A percentile compares a stretch with the other conserved stretches of the same genome.
Conservation (phyloP, 306 rosid species). For the Herpetospermum pedunculosum region DNA sequence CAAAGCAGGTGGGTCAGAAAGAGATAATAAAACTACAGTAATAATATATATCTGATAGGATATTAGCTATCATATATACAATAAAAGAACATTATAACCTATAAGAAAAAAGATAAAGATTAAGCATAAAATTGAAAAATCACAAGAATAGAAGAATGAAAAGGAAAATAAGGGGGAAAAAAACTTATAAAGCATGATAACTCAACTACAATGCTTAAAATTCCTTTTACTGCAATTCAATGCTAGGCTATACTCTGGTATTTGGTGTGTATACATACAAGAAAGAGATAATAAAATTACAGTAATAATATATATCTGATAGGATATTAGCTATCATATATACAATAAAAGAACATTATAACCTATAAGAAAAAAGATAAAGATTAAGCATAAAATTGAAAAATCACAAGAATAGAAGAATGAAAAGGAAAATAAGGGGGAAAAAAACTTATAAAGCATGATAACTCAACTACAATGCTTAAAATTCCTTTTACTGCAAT, state of each 20-base stretch:
- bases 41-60: background rate
- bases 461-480: background rate
- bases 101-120: background rate
- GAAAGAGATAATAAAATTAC: background rate
- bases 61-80: background rate
- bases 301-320: background rate
- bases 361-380: background rate
- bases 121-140: background rate
- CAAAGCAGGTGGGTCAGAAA: background rate
- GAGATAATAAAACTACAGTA: background rate
- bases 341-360: background rate
- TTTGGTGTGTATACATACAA: background rate
- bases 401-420: background rate
- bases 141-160: background rate
- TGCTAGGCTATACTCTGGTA: background rate
- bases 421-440: background rate
- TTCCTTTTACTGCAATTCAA: background rate
- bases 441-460: background rate
- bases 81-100: background rate
- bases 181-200: background rate
- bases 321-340: background rate
- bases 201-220: background rate
- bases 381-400: background rate
- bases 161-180: background rate
- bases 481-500: background rate